Evolutionary conservation across 2,329 filamentous ascomycete genomes (phyloP), one percentile per base, ranked within the genome.

Genomic region (Colletotrichum sp.): DNA sequence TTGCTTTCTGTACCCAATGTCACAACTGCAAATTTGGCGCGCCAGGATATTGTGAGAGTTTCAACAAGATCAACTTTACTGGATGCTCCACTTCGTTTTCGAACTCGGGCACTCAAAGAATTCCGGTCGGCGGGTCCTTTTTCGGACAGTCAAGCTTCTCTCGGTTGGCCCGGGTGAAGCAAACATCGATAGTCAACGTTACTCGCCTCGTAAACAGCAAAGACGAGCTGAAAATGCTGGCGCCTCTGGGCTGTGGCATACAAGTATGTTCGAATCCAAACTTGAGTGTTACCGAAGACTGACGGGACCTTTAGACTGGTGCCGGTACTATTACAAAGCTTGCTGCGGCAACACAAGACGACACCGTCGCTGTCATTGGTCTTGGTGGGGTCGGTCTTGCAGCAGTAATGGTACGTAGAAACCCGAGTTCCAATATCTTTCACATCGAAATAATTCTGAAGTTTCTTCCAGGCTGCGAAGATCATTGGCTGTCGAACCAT

Each of bases 271-370:
- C 11, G 3, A 48, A 0, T 13, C n/a, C 9, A 12, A 48, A 22
- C 0, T 22, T 22, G 0, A 13, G 11, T 48, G 6, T 22, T 48
- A 0, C 2, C 2, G 1, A 4, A 48, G 5, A 48, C 44, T 48
- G 19, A 44, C 0, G 2, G 8, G 2, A 44, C n/a, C 2, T 13
- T 48, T 22, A 48, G 44, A 48, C 44, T n/a, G 44, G 44, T 22
- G 44, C 44, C 44, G 44, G 44, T 1, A 48, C 44, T 22, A 48
- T 48, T 3, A 48, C 44, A 22, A 22, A 48, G n/a, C 44, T 48
- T 13, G 44, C 44, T 13, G 44, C 44, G n/a, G 44, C 44, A 48
- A 48, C 12, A 12, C 44, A n/a, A 22, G 44, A 48, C 11, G 44
- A 48, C 6, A 22, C 44, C n/a, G 11, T 48, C n/a, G 44, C 44